These are phyloP conservation scores for Rhizopus sp. DNA, from an alignment of 371 early-diverging fungal species.

Conservation along the genomic window DNA sequence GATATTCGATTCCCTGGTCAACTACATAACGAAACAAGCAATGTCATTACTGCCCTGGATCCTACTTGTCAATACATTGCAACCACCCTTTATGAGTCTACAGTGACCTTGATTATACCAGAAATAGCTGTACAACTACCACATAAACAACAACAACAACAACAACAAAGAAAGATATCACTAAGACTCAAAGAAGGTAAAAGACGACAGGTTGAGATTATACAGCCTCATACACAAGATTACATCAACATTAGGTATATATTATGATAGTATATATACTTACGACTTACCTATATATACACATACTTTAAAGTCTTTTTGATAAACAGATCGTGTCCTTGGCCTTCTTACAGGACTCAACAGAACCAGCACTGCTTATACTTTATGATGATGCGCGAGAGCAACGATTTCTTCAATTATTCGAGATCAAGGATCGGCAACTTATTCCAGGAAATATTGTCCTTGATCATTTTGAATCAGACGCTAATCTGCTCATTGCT, in stretches of 20 bases:
- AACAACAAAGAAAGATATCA: slow-evolving; percentile 17
- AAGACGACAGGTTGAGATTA: slow-evolving; percentile 22
- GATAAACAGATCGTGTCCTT: slow-evolving; percentile 74
- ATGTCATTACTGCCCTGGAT: slow-evolving; percentile 56
- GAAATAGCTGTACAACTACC: slow-evolving; percentile 1
- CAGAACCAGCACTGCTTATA: slow-evolving; percentile 66
- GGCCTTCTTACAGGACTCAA: slow-evolving; percentile 59
- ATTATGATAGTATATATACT: slow-evolving; percentile 1
- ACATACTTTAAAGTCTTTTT: slow-evolving; percentile 51
- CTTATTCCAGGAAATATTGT: slow-evolving; percentile 47
- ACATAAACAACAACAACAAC: background rate
- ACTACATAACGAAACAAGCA: slow-evolving; percentile 35
- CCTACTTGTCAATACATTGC: slow-evolving; percentile 51
- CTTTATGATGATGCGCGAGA: slow-evolving; percentile 75
- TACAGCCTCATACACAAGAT: slow-evolving; percentile 21
- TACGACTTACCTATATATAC: slow-evolving; percentile 48
- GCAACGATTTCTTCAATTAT: slow-evolving; percentile 66
- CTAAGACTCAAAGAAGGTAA: slow-evolving; percentile 19
- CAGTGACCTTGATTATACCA: slow-evolving; percentile 30
- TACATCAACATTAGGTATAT: slow-evolving; percentile 45
- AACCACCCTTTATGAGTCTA: slow-evolving; percentile 32
- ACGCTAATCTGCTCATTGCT: slow-evolving; percentile 62
- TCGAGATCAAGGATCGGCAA: slow-evolving; percentile 51
- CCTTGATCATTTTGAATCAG: slow-evolving; percentile 54
- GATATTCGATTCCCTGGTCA: slow-evolving; percentile 60